Base-by-base conservation (phyloP, 345 rosid species). In the Garcia nutans region DNA sequence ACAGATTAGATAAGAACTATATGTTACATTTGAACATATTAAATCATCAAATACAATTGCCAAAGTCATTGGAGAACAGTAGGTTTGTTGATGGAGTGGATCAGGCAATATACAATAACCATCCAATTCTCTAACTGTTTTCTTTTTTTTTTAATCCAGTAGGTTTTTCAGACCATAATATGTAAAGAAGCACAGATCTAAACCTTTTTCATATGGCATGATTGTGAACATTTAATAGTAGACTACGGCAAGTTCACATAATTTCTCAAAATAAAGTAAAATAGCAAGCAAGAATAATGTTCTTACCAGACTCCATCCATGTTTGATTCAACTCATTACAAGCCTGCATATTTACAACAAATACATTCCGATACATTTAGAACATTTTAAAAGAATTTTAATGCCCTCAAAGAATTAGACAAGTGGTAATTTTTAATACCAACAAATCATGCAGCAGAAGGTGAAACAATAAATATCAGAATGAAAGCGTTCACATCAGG, bases 221-320 rank as follows among this genome's bases (percentile, higher is more conserved):
- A 54, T 23, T 56, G 63, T 37, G 52, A 31, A 31, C 45, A 42
- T 26, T 31, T 41, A 41, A 41, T 23, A 42, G 3, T 50, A 49
- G 57, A 22, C 10, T 12, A 57, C 42, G 16, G 54, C 19, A 68
- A 59, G 10, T 71, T 41, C 58, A 70, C 23, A 75, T 47, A 56
- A 75, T 49, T 72, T 17, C 31, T 20, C 65, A 44, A n/a, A 71
- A 42, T 55, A 55, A 56, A 70, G 13, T 16, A 11, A 69, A 10
- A 24, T 6, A 42, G 31, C 10, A 56, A 75, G 22, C 41, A 49
- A 68, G 33, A 71, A 74, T 19, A 28, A 64, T 68, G 47, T 62
- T 80, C 82, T 71, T 83, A 91, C 98, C 99, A 74, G 99, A 93
- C 82, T 93, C 97, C 99, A 93, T 91, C 99, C 99, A 95, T 50